phyloP scores from a whole-genome alignment of 331 rosid species.

The Saraca asoca region DNA sequence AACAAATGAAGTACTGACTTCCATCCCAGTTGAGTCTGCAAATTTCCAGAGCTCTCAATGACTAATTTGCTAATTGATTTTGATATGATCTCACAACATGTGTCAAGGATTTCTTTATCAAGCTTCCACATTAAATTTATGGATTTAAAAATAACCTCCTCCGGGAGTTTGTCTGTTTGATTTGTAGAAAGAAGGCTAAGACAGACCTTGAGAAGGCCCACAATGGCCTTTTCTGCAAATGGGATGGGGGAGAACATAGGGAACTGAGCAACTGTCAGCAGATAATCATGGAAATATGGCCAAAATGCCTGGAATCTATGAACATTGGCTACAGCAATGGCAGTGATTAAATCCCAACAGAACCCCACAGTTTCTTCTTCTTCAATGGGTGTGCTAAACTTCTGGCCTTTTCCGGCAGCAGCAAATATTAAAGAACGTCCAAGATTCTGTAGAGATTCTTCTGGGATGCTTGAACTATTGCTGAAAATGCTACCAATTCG shows the following conservation, averaged over 20 bases:
- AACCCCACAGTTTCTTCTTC: conserved; percentile 90
- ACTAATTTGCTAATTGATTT: conserved; percentile 58
- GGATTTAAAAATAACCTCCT: conserved; percentile 85
- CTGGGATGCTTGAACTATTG: conserved; percentile 62
- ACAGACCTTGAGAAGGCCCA: conserved; percentile 65
- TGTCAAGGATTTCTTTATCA: conserved; percentile 80
- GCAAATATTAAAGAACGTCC: conserved; percentile 77
- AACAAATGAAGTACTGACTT: conserved; percentile 73
- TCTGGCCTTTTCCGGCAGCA: conserved; percentile 96
- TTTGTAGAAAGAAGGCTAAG: conserved; percentile 55
- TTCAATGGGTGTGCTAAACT: conserved; percentile 78
- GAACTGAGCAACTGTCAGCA: conserved; percentile 72
- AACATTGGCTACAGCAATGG: conserved; percentile 56
- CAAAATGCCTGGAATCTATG: conserved; percentile 70
- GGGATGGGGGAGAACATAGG: conserved; percentile 90
- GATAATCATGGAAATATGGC: conserved; percentile 70
- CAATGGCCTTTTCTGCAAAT: conserved; percentile 72
- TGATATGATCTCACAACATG: conserved; percentile 60
- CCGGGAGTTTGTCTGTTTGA: conserved; percentile 56
- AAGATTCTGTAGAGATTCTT: conserved; percentile 63
- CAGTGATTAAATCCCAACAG: conserved; percentile 84
- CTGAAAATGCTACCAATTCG: conserved; percentile 70
- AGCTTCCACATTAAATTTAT: conserved; percentile 94
- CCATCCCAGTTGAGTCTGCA: conserved; percentile 80
- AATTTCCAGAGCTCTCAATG: conserved; percentile 63